Conservation (phyloP, 176 grass and related monocot genomes). For the Chloris gayana region DNA sequence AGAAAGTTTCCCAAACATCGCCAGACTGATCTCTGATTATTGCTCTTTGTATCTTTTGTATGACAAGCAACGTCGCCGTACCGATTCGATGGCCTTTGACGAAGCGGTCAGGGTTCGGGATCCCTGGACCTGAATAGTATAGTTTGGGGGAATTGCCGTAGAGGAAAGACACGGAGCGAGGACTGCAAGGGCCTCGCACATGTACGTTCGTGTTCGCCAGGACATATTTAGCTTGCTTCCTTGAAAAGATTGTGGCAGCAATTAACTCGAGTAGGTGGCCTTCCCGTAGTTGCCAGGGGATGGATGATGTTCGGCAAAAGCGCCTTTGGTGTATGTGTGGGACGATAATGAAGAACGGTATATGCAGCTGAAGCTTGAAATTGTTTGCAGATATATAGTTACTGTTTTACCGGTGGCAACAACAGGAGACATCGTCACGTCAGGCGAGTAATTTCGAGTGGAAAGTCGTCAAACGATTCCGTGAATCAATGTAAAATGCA, state of each 20-base stretch:
- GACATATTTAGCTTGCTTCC: conserved; percentile 36
- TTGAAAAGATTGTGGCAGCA: conserved; percentile 20
- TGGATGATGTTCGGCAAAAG: conserved; percentile 8
- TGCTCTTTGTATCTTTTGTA: not conserved
- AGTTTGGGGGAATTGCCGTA: conserved; percentile 7
- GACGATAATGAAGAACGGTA: no score
- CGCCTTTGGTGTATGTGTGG: no score
- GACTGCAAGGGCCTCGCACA: conserved; percentile 21
- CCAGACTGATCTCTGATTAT: not conserved
- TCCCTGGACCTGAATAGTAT: not conserved
- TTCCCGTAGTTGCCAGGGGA: conserved; percentile 39
- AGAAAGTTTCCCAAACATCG: not conserved
- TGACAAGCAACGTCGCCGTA: conserved; percentile 19
- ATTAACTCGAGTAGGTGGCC: conserved; percentile 40
- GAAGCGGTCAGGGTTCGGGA: conserved; percentile 16
- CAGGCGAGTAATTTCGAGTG: no score
- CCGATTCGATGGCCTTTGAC: conserved; percentile 23
- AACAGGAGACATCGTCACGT: no score
- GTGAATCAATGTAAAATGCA: no score
- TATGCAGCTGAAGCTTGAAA: no score
- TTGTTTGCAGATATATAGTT: no score
- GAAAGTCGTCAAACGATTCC: no score
- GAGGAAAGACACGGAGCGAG: conserved; percentile 14
- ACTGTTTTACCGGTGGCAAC: no score
- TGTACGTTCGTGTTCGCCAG: conserved; percentile 16